phyloP scores from a whole-genome alignment of 148 eudicot genomes.

The Amaranthus palmeri region DNA sequence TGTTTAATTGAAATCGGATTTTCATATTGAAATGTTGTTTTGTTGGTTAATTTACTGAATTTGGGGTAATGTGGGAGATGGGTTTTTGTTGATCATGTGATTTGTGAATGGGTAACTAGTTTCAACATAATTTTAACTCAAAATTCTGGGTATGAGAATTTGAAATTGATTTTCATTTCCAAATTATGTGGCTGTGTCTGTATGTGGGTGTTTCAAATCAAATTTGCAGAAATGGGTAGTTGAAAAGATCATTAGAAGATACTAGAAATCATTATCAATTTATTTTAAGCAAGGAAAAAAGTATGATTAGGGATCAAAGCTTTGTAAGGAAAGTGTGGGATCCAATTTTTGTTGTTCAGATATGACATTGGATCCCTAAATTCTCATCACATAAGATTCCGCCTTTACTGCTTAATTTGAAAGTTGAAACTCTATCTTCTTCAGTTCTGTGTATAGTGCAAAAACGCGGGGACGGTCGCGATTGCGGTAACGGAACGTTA shows the following conservation, averaged over 20 bases:
- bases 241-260: neutral
- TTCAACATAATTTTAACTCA: neutral
- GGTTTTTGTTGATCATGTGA: slow-evolving; percentile 3
- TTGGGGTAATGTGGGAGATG: neutral
- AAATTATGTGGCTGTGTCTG: neutral
- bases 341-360: too few relatives aligned
- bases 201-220: neutral
- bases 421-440: too few relatives aligned
- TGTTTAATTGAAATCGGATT: slow-evolving; percentile 11
- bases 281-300: neutral
- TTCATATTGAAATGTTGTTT: neutral
- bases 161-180: neutral
- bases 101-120: neutral
- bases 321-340: too few relatives aligned
- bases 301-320: neutral
- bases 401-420: too few relatives aligned
- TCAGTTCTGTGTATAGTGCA: too few relatives aligned
- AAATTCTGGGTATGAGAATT: neutral
- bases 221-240: slow-evolving; percentile 1
- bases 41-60: neutral
- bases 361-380: too few relatives aligned
- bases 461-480: too few relatives aligned
- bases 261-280: neutral
- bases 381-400: too few relatives aligned
- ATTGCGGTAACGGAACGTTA: too few relatives aligned